Conservation (phyloP, 2,329 filamentous ascomycete species). For the Fusarium hostae region DNA sequence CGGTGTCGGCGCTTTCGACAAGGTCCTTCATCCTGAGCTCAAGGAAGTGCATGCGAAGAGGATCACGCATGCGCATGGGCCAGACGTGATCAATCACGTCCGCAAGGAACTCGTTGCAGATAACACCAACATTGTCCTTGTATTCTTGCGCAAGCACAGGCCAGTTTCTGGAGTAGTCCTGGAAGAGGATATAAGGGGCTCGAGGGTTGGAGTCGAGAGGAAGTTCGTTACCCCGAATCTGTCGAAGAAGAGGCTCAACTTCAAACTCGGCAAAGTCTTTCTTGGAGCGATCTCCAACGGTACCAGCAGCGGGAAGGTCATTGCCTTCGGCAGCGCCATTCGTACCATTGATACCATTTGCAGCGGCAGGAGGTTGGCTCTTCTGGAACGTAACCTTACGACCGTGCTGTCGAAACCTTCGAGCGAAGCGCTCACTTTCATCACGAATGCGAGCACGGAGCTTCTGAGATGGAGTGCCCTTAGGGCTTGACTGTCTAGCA, state of each 20-base stretch:
- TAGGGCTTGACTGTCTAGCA: constrained; percentile 59
- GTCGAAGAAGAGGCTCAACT: constrained; percentile 60
- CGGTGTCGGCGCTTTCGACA: constrained; percentile 58
- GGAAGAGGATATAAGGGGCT: constrained; percentile 65
- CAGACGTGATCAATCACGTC: constrained; percentile 63
- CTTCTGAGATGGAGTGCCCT: constrained; percentile 63
- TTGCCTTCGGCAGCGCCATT: constrained; percentile 17
- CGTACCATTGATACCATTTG: constrained; percentile 27
- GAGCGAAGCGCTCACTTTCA: constrained; percentile 62
- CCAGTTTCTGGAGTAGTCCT: constrained; percentile 64
- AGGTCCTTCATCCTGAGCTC: constrained; percentile 61
- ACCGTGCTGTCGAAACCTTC: constrained; percentile 61
- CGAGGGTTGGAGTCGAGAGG: constrained; percentile 64
- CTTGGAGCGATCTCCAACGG: constrained; percentile 54
- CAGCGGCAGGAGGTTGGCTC: constrained; percentile 30
- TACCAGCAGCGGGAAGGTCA: constrained; percentile 46
- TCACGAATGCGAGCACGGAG: constrained; percentile 62
- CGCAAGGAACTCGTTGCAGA: constrained; percentile 64
- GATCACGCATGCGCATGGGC: constrained; percentile 63
- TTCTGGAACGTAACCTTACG: constrained; percentile 59
- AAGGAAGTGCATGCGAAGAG: constrained; percentile 60
- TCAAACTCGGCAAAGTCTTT: constrained; percentile 60
- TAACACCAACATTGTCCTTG: constrained; percentile 64
- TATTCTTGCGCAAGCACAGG: constrained; percentile 63
- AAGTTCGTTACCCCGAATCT: constrained; percentile 64